Conservation (phyloP, 768 basidiomycete species). For the Scleroderma bovista region DNA sequence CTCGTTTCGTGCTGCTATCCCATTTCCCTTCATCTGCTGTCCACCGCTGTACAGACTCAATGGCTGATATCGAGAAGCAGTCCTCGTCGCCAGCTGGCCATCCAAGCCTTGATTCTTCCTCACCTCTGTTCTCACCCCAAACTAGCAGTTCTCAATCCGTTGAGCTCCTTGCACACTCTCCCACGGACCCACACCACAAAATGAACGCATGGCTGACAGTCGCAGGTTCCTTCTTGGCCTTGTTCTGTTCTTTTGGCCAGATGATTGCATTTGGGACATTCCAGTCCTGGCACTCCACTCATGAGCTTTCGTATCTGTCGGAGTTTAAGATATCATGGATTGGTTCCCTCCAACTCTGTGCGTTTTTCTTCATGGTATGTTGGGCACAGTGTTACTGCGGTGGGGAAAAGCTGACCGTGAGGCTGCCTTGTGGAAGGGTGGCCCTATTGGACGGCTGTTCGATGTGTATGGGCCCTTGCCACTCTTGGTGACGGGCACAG, state of each 20-base stretch:
- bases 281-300: conserved; percentile 58
- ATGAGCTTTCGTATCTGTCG: conserved; percentile 48
- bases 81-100: conserved; percentile 10
- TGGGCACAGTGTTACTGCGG: not conserved
- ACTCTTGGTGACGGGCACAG: conserved; percentile 47
- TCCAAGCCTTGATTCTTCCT: conserved; percentile 19
- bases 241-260: conserved; percentile 68
- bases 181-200: conserved; percentile 1
- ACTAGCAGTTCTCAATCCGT: conserved; percentile 4
- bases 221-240: conserved; percentile 57
- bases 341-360: conserved; percentile 62
- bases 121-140: conserved; percentile 14
- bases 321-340: conserved; percentile 66
- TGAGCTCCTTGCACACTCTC: not conserved
- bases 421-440: conserved; percentile 40
- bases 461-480: conserved; percentile 55
- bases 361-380: conserved; percentile 65
- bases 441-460: conserved; percentile 53
- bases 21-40: conserved; percentile 11
- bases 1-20: conserved; percentile 4
- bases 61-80: conserved; percentile 26
- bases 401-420: not conserved
- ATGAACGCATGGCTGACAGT: conserved; percentile 43
- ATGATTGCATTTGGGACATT: conserved; percentile 71
- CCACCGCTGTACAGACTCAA: conserved; percentile 1